These are phyloP conservation scores for Calonectria honghensis DNA, from an alignment of 2,329 filamentous ascomycete genomes.

Conservation along the genomic window DNA sequence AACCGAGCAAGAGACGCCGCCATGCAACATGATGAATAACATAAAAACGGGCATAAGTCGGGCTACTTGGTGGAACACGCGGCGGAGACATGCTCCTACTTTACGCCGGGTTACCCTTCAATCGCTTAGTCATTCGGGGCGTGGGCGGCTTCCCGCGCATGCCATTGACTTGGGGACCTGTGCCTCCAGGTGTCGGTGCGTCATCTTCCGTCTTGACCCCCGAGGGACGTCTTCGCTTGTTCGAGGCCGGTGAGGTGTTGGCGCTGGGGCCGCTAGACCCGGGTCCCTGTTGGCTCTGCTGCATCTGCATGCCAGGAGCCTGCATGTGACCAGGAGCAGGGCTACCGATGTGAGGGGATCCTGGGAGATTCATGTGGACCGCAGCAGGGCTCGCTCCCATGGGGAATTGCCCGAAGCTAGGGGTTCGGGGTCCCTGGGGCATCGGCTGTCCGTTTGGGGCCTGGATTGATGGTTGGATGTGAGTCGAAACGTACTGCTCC, in stretches of 20 bases:
- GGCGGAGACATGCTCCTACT: conserved; percentile 20
- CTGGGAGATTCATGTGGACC: conserved; percentile 76
- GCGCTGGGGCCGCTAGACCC: conserved; percentile 80
- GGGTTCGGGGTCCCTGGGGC: conserved; percentile 71
- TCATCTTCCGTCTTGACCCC: conserved; percentile 76
- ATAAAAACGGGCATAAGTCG: conserved; percentile 54
- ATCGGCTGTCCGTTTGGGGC: conserved; percentile 70
- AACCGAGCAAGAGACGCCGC: conserved; percentile 58
- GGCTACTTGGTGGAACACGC: conserved; percentile 30
- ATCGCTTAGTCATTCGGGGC: conserved; percentile 74
- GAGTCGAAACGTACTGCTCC: conserved; percentile 73
- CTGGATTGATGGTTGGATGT: conserved; percentile 64
- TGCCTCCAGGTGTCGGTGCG: conserved; percentile 67
- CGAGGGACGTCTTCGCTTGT: conserved; percentile 75
- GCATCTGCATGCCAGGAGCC: conserved; percentile 79
- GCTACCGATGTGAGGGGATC: conserved; percentile 76
- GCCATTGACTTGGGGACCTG: conserved; percentile 70
- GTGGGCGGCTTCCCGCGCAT: conserved; percentile 74
- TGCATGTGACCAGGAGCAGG: conserved; percentile 78
- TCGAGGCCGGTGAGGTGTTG: conserved; percentile 78
- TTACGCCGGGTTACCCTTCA: conserved; percentile 67
- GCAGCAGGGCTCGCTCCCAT: conserved; percentile 77
- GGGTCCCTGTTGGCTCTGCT: conserved; percentile 81
- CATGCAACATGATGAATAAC: conserved; percentile 61
- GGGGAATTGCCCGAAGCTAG: conserved; percentile 74